These are phyloP conservation scores for Phytophthora vignae DNA, from an alignment of 352 stramenopile species.

Conservation along the genomic window DNA sequence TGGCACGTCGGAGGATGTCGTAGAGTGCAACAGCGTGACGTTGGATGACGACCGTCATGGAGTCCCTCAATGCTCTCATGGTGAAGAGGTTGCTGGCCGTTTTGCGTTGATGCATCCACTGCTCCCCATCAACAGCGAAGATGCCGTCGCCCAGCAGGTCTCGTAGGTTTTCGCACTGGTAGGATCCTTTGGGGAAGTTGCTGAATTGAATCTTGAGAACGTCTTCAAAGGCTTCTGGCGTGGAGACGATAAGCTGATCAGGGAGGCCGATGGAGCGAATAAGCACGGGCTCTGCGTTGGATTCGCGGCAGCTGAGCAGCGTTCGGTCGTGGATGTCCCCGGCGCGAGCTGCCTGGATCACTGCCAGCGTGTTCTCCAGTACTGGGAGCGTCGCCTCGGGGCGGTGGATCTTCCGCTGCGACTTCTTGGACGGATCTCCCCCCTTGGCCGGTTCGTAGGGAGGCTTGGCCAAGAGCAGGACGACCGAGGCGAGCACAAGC, in stretches of 20 bases:
- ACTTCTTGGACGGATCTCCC: conserved; percentile 9
- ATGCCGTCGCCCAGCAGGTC: conserved; percentile 73
- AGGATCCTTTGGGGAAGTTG: conserved; percentile 68
- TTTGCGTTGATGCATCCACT: conserved; percentile 77
- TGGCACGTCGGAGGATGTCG: conserved; percentile 21
- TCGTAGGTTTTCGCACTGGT: conserved; percentile 36
- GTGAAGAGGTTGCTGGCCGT: conserved; percentile 88
- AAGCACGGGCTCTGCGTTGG: conserved; percentile 29
- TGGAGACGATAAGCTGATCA: conserved; percentile 28
- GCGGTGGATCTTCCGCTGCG: conserved; percentile 20
- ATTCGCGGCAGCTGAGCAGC: conserved; percentile 19
- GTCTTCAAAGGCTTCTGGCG: conserved; percentile 47
- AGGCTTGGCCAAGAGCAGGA: neutral
- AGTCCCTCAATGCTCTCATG: conserved; percentile 42
- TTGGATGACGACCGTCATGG: conserved; percentile 44
- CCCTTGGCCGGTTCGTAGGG: neutral
- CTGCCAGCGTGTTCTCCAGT: conserved; percentile 46
- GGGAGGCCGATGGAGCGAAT: conserved; percentile 41
- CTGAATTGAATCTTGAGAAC: conserved; percentile 65
- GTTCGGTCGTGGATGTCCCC: conserved; percentile 43
- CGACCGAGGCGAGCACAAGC: neutral
- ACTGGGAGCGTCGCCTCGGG: conserved; percentile 40
- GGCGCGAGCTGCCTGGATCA: conserved; percentile 23
- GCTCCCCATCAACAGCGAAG: conserved; percentile 60
- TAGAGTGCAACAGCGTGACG: conserved; percentile 32